Evolutionary conservation across 1,284 basidiomycete species (phyloP).

Genomic region (Cryptococcus sp.): DNA sequence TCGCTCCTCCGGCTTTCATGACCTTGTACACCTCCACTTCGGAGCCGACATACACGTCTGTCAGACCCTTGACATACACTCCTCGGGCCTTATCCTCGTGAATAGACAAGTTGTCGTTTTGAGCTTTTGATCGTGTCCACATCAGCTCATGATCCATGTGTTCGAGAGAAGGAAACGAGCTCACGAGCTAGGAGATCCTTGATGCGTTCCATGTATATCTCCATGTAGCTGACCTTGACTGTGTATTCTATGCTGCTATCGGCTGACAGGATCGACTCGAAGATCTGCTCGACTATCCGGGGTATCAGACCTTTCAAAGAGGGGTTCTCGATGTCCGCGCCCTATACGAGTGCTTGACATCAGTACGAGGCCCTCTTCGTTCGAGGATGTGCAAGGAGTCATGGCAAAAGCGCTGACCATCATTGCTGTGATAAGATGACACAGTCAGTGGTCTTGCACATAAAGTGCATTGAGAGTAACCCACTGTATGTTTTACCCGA

Average conservation of each 20-base stretch:
- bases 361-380: neutral
- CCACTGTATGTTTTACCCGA: slow-evolving; percentile 84
- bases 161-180: slow-evolving; percentile 48
- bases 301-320: slow-evolving; percentile 96
- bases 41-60: slow-evolving; percentile 96
- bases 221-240: slow-evolving; percentile 99
- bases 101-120: slow-evolving; percentile 97
- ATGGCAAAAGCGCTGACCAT: slow-evolving; percentile 63
- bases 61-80: slow-evolving; percentile 96
- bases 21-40: slow-evolving; percentile 98
- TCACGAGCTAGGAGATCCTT: slow-evolving; percentile 92
- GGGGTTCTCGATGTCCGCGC: slow-evolving; percentile 91
- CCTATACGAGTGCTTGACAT: slow-evolving; percentile 59
- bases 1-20: slow-evolving; percentile 92
- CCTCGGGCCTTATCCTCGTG: slow-evolving; percentile 98
- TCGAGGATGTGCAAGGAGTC: neutral
- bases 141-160: neutral
- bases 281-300: slow-evolving; percentile 98
- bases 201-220: slow-evolving; percentile 97
- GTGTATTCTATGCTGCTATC: slow-evolving; percentile 96
- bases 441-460: neutral
- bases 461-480: slow-evolving; percentile 12
- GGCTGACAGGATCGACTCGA: slow-evolving; percentile 93
- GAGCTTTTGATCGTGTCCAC: slow-evolving; percentile 61
- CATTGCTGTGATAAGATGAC: slow-evolving; percentile 63